A percentile compares a stretch with the other conserved stretches of the same genome.
Conservation (phyloP, 169 alveolate species). For the Plasmodium vivax region DNA sequence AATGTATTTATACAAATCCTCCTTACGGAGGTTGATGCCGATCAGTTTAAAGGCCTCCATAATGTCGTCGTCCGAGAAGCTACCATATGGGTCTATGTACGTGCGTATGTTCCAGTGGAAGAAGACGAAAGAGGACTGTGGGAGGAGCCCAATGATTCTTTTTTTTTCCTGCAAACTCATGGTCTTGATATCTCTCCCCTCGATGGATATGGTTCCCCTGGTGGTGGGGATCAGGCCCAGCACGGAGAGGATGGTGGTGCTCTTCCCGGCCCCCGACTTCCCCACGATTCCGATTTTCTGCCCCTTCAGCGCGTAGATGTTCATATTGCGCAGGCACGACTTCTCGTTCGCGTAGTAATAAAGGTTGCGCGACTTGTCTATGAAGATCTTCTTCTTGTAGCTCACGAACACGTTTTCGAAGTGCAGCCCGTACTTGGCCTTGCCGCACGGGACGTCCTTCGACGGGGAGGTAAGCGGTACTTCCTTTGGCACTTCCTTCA, state of each 20-base stretch:
- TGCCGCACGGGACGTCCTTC: too few species aligned
- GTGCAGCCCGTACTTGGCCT: constrained; percentile 30
- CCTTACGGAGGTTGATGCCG: constrained; percentile 13
- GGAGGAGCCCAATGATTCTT: constrained; percentile 78
- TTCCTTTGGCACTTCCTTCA: too few species aligned
- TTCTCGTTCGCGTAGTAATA: constrained; percentile 65
- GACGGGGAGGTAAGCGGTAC: too few species aligned
- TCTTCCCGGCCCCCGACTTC: constrained; percentile 81
- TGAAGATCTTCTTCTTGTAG: constrained; percentile 25
- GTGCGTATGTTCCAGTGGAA: constrained; percentile 79
- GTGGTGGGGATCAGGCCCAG: constrained; percentile 76
- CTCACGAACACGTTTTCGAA: constrained; percentile 71
- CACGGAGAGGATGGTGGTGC: constrained; percentile 76
- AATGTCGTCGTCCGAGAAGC: constrained; percentile 74
- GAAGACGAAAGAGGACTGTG: constrained; percentile 78
- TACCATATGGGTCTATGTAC: constrained; percentile 77
- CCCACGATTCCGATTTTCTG: constrained; percentile 83
- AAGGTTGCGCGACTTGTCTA: constrained; percentile 20
- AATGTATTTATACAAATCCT: constrained; percentile 53
- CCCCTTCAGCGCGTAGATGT: constrained; percentile 77
- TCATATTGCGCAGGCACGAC: constrained; percentile 75
- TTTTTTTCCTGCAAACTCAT: constrained; percentile 38
- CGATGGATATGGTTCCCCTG: constrained; percentile 77
- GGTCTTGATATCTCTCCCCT: constrained; percentile 57
- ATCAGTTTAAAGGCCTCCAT: constrained; percentile 71